Evolutionary conservation across 2,329 filamentous ascomycete genomes (phyloP).

Genomic region (Fusarium torulosum): DNA sequence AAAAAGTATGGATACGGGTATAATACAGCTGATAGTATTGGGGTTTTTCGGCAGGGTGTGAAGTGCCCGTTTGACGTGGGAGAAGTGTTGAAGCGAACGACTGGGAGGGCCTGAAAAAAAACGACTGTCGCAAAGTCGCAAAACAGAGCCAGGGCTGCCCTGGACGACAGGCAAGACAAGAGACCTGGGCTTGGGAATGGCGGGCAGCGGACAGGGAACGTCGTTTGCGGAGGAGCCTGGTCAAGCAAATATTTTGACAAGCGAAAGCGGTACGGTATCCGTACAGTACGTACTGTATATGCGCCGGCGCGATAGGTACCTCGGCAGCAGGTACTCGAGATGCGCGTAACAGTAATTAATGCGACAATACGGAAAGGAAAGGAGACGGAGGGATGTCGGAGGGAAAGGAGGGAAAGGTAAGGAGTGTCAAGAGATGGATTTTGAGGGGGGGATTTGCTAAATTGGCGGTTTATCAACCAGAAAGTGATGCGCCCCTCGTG

Average conservation of each 20-base stretch:
- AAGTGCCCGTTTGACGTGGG: conserved; percentile 26
- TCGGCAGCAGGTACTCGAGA: neutral
- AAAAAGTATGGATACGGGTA: conserved; percentile 18
- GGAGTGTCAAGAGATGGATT: conserved; percentile 21
- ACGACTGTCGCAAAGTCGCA: conserved; percentile 13
- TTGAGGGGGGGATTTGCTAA: conserved; percentile 38
- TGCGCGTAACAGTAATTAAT: conserved; percentile 13
- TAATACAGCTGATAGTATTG: conserved; percentile 24
- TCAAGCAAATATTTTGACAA: conserved; percentile 23
- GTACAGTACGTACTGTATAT: conserved; percentile 20
- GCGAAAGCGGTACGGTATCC: conserved; percentile 3
- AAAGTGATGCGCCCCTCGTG: conserved; percentile 32
- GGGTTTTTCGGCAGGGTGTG: conserved; percentile 22
- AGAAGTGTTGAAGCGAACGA: conserved; percentile 34
- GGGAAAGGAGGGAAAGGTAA: conserved; percentile 27
- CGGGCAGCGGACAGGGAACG: conserved; percentile 22
- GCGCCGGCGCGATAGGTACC: conserved; percentile 14
- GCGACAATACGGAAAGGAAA: conserved; percentile 19
- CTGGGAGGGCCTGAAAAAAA: conserved; percentile 22
- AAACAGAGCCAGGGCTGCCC: conserved; percentile 27
- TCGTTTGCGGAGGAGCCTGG: conserved; percentile 34
- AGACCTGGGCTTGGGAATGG: conserved; percentile 15
- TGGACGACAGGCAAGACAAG: conserved; percentile 26
- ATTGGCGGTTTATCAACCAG: conserved; percentile 30
- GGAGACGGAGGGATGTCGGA: conserved; percentile 11